These are phyloP conservation scores for Cyclanthera cordifolia DNA, from an alignment of 306 rosid genomes.

Conservation along the genomic window DNA sequence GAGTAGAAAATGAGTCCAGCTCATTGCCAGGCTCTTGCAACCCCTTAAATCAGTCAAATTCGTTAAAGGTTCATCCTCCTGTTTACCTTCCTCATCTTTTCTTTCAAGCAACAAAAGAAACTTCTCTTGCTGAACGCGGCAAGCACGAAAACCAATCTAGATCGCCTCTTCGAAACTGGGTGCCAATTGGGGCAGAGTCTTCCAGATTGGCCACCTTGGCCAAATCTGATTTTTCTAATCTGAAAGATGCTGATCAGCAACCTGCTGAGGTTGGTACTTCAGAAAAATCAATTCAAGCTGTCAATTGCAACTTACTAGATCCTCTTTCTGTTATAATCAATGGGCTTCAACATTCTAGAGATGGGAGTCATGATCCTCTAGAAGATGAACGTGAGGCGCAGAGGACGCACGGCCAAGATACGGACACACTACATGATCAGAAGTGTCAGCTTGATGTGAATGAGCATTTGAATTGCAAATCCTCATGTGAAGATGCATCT, in stretches of 20 bases:
- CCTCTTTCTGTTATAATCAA: slow-evolving; percentile 22
- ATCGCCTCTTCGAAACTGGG: slow-evolving; percentile 52
- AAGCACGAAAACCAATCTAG: slow-evolving; percentile 32
- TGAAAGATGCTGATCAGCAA: slow-evolving; percentile 27
- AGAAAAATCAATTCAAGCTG: slow-evolving; percentile 26
- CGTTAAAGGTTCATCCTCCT: slow-evolving; percentile 27
- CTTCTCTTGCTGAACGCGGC: slow-evolving; percentile 28
- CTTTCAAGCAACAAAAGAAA: slow-evolving; percentile 33
- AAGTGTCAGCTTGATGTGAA: slow-evolving; percentile 19
- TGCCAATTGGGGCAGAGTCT: slow-evolving; percentile 50
- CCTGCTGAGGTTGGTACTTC: slow-evolving; percentile 20
- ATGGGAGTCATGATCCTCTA: slow-evolving; percentile 14
- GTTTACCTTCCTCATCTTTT: slow-evolving; percentile 28
- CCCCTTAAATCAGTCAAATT: slow-evolving; percentile 20
- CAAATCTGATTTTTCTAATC: slow-evolving; percentile 28
- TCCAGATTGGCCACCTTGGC: slow-evolving; percentile 21
- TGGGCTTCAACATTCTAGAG: slow-evolving; percentile 14
- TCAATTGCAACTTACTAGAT: slow-evolving; percentile 20
- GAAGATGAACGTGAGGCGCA: slow-evolving; percentile 18
- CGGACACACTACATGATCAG: slow-evolving; percentile 16
- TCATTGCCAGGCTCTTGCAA: slow-evolving; percentile 22
- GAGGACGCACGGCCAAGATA: slow-evolving; percentile 14
- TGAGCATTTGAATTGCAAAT: slow-evolving; percentile 18
- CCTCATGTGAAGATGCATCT: slow-evolving; percentile 18
- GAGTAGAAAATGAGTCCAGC: slow-evolving; percentile 23